Percentiles rank a stretch among this genome's conserved stretches.
phyloP scores from a whole-genome alignment of 164 flowering plant genomes.

The Annona squamosa region DNA sequence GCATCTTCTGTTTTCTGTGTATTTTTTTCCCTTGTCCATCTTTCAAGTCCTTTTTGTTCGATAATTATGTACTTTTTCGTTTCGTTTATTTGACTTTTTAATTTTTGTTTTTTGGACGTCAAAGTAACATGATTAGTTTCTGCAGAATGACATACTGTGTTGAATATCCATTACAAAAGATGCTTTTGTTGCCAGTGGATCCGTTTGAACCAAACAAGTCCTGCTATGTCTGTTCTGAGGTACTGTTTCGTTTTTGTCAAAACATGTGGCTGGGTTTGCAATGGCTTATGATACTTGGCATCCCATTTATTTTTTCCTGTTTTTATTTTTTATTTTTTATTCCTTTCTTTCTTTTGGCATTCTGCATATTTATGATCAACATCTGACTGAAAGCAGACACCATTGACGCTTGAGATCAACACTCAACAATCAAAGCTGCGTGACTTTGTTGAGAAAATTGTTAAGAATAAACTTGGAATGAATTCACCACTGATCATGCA shows the following conservation, averaged over 20 bases:
- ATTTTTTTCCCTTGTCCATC: background rate
- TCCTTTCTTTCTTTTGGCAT: background rate
- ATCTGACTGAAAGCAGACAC: slow-evolving; percentile 50
- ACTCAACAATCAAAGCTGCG: slow-evolving; percentile 61
- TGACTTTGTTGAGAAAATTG: slow-evolving; percentile 88
- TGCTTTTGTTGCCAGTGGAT: slow-evolving; percentile 93
- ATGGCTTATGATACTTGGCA: background rate
- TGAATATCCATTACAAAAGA: slow-evolving; percentile 66
- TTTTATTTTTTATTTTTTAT: background rate
- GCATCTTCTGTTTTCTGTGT: background rate
- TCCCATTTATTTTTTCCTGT: background rate
- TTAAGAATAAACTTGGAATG: slow-evolving; percentile 88
- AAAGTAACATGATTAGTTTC: background rate
- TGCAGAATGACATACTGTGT: slow-evolving; percentile 86
- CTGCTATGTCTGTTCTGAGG: slow-evolving; percentile 96
- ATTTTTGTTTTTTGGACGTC: too few species aligned
- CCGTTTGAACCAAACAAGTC: slow-evolving; percentile 90
- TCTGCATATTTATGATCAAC: slow-evolving; percentile 9
- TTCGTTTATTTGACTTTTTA: too few species aligned
- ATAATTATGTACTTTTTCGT: too few species aligned
- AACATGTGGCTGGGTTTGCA: background rate
- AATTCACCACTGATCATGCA: slow-evolving; percentile 73
- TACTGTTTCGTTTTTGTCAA: slow-evolving; percentile 5
- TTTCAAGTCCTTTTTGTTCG: background rate
- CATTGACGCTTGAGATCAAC: slow-evolving; percentile 72